These are phyloP conservation scores for Penicillium samsonianum DNA, from an alignment of 495 filamentous ascomycete genomes.

Conservation along the genomic window DNA sequence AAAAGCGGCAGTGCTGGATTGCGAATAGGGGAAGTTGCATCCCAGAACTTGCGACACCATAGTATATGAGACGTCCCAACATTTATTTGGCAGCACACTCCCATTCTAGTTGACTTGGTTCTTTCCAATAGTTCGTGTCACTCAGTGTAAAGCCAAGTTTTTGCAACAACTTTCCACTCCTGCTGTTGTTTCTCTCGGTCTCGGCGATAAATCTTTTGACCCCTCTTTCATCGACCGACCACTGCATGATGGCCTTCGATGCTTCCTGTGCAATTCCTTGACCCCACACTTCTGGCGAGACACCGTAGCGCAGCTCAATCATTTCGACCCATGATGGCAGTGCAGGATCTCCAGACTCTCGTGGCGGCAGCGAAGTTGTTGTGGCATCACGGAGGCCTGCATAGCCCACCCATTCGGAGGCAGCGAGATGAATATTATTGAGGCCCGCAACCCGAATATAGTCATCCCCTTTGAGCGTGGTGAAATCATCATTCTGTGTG, in stretches of 20 bases:
- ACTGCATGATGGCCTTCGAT: constrained; percentile 21
- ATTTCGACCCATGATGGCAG: constrained; percentile 31
- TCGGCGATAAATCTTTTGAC: constrained; percentile 34
- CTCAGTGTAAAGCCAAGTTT: constrained; percentile 27
- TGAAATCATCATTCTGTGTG: not conserved
- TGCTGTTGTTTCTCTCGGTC: constrained; percentile 25
- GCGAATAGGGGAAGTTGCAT: not conserved
- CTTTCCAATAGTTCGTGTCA: constrained; percentile 34
- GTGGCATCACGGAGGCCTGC: constrained; percentile 31
- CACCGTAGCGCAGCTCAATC: constrained; percentile 30
- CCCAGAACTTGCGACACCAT: not conserved
- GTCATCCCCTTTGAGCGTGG: constrained; percentile 1
- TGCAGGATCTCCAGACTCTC: constrained; percentile 15
- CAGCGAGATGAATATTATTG: not conserved
- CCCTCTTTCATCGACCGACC: constrained; percentile 21
- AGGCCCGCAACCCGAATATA: constrained; percentile 2
- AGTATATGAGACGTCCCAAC: not conserved
- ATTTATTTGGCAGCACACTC: constrained; percentile 11
- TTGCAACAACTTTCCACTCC: constrained; percentile 26
- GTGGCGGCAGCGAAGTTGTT: constrained; percentile 25
- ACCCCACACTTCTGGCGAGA: constrained; percentile 27
- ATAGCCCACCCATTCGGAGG: constrained; percentile 31
- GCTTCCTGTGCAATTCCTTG: constrained; percentile 27
- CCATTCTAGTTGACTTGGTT: constrained; percentile 29
- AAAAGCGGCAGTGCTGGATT: not conserved